Base-by-base conservation (phyloP, 441 rosid genomes). In the Biscutella auriculata region DNA sequence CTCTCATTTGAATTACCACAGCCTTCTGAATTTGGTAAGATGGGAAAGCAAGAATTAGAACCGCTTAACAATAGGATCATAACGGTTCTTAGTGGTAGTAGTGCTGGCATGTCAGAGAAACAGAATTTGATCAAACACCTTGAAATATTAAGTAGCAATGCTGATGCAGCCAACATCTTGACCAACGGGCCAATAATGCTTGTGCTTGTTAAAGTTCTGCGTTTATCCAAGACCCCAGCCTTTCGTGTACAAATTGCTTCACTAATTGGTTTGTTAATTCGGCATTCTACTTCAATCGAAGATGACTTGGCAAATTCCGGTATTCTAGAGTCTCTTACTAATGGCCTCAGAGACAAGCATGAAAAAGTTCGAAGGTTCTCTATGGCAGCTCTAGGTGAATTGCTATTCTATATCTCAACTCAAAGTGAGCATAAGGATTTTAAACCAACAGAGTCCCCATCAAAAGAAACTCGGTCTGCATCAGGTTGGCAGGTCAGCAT, bases 301-400 rank as follows among this genome's bases (percentile, higher is more conserved):
- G 97, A 83, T 63, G 97, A 87, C 48, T 77, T 88, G 68, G 88
- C 97, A 27, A 77, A 77, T 77, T 93, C 95, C 46, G 98, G 97
- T 59, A 87, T 93, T 66, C 60, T 88, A 45, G 91, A 85, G 63
- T 82, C 95, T 40, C 90, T 93, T 52, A 80, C 92, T 21, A 88
- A 81, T 72, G 94, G 95, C 72, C 92, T 93, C n/a, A 80, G 95
- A 60, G 95, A 87, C 78, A 82, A 76, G 74, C 95, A 88, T 71
- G 97, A 93, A 66, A 92, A 88, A 70, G 90, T 88, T 50, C 83
- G 98, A 74, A 78, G 97, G 70, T 88, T 88, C 67, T 86, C 84
- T 12, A 87, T 93, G 98, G 98, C 95, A 34, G 97, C 98, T 74
- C 72, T 93, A 69, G 98, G 98, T 41, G 98, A 93, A 74, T 64